A percentile compares a stretch with the other conserved stretches of the same genome.
phyloP scores from a whole-genome alignment of 345 rosid species.

The Cardamine occulta region DNA sequence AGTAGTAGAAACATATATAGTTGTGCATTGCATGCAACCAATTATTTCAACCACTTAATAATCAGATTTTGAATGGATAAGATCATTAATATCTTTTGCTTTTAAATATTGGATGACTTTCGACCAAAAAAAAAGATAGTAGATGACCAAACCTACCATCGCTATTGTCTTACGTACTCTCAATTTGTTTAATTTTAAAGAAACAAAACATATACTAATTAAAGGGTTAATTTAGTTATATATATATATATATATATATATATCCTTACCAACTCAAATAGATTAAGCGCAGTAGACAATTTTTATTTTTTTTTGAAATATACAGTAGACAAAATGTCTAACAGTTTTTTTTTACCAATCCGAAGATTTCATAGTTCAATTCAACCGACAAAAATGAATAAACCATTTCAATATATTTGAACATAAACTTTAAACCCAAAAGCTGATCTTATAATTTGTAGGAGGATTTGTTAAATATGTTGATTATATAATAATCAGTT shows the following conservation, averaged over 20 bases:
- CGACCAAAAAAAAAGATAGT: not conserved
- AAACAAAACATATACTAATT: constrained; percentile 9
- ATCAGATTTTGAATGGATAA: constrained; percentile 27
- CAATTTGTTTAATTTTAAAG: not conserved
- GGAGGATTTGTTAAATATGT: not conserved
- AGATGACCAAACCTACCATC: constrained; percentile 36
- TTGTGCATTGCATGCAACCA: constrained; percentile 26
- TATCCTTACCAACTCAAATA: constrained; percentile 3
- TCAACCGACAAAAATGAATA: not conserved
- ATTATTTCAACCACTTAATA: constrained; percentile 19
- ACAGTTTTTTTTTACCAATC: not conserved
- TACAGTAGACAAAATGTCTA: no score
- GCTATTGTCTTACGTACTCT: constrained; percentile 14
- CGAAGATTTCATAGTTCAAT: constrained; percentile 4
- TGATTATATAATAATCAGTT: not conserved
- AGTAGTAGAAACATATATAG: not conserved
- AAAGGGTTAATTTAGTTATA: not conserved
- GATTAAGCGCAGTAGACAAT: constrained; percentile 11
- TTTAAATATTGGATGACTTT: not conserved
- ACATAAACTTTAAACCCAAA: constrained; percentile 2
- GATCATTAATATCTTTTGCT: constrained; percentile 14
- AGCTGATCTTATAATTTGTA: not conserved
- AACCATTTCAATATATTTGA: not conserved
- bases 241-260: not conserved
- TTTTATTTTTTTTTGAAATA: no score